Conservation (phyloP, 768 basidiomycete species). For the Tulasnella sp. region DNA sequence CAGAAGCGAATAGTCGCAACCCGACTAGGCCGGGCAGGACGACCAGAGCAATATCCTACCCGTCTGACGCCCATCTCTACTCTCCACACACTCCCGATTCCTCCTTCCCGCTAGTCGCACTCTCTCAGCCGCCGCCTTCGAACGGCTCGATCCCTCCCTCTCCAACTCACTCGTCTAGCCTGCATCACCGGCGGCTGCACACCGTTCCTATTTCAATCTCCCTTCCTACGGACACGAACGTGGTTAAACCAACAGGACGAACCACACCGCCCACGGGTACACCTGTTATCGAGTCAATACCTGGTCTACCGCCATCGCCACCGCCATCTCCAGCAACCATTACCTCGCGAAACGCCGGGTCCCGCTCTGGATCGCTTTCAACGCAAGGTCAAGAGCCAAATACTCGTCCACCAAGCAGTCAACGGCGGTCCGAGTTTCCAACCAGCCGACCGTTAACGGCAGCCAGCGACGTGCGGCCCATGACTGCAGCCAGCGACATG, state of each 20-base stretch:
- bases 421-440: neutral
- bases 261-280: neutral
- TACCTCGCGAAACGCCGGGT: neutral
- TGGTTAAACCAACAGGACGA: neutral
- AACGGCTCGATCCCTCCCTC: neutral
- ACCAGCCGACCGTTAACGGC: neutral
- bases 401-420: neutral
- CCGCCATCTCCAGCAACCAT: neutral
- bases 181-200: neutral
- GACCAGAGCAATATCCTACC: neutral
- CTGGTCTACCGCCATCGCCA: neutral
- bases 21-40: neutral
- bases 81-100: neutral
- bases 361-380: neutral
- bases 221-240: neutral
- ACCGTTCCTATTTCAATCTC: neutral
- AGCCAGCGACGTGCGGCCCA: neutral
- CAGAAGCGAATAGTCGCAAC: neutral
- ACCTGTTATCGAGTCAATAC: neutral
- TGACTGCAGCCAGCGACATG: neutral
- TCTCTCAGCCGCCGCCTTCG: neutral
- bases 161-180: neutral
- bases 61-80: neutral
- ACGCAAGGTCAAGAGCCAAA: neutral
- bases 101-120: neutral